phyloP scores from a whole-genome alignment of 2,329 filamentous ascomycete genomes.

The Cadophora gregata region DNA sequence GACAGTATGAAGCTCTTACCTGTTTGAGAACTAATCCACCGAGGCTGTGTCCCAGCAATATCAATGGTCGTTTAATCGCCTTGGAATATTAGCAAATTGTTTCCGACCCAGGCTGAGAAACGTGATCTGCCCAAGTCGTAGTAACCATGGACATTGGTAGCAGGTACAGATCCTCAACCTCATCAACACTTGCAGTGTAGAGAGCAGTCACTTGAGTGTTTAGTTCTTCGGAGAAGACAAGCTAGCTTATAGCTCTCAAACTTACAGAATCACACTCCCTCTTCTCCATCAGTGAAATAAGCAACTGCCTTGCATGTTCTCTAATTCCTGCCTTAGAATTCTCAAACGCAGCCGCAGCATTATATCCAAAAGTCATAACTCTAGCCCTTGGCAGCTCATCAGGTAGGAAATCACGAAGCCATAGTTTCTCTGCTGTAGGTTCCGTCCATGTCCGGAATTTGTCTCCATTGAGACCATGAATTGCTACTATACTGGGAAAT shows the following conservation, averaged over 20 bases:
- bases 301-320: slow-evolving; percentile 31
- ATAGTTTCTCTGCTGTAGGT: slow-evolving; percentile 31
- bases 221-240: background rate
- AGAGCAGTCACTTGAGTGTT: background rate
- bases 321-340: slow-evolving; percentile 22
- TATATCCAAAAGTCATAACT: slow-evolving; percentile 47
- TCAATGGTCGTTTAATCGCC: slow-evolving; percentile 27
- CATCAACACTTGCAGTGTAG: background rate
- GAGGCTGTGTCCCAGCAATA: slow-evolving; percentile 32
- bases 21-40: slow-evolving; percentile 32
- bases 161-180: background rate
- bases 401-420: slow-evolving; percentile 44
- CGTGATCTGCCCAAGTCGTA: no score
- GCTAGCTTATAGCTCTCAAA: background rate
- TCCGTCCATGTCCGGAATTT: slow-evolving; percentile 39
- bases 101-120: no score
- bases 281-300: background rate
- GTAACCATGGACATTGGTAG: no score
- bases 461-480: slow-evolving; percentile 42
- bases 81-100: background rate
- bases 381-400: slow-evolving; percentile 43
- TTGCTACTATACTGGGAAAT: background rate
- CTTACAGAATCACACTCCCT: background rate
- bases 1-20: background rate
- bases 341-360: slow-evolving; percentile 37